Percentiles rank a stretch among this genome's conserved stretches.
phyloP scores from a whole-genome alignment of 148 eudicot genomes.

The Cornus kousa region DNA sequence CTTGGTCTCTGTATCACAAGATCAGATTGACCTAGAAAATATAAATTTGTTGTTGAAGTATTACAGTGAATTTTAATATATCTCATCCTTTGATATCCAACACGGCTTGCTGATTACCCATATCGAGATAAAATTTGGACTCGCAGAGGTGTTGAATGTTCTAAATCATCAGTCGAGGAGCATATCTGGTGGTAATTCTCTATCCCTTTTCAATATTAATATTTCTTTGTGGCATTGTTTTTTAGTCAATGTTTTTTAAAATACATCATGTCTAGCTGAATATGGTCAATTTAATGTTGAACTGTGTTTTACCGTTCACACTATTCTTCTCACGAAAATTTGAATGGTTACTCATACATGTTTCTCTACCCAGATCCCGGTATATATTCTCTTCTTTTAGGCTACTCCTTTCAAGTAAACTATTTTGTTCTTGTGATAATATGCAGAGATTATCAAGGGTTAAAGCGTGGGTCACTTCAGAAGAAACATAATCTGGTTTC shows the following conservation, averaged over 20 bases:
- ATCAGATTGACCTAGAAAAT: constrained; percentile 22
- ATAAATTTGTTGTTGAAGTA: constrained; percentile 1
- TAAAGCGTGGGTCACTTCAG: too few relatives aligned
- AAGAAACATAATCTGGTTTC: too few relatives aligned
- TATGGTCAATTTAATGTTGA: not conserved
- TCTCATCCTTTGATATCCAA: constrained; percentile 9
- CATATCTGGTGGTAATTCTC: not conserved
- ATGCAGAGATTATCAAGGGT: too few relatives aligned
- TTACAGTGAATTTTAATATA: not conserved
- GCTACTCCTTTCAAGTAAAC: too few relatives aligned
- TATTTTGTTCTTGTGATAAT: too few relatives aligned
- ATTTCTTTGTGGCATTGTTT: not conserved
- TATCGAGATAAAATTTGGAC: constrained; percentile 1
- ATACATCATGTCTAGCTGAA: not conserved
- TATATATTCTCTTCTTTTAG: too few relatives aligned
- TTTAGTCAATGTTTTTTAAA: not conserved
- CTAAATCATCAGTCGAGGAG: constrained; percentile 3
- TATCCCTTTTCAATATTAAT: not conserved
- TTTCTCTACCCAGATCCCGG: not conserved
- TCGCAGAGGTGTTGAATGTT: not conserved
- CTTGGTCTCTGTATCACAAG: constrained; percentile 23
- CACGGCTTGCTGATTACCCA: constrained; percentile 8
- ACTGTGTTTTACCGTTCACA: not conserved
- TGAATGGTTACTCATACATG: not conserved
- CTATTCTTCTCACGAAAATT: not conserved